These are phyloP conservation scores for Solanum pinnatisectum DNA, from an alignment of 257 asterid genomes.

Conservation along the genomic window DNA sequence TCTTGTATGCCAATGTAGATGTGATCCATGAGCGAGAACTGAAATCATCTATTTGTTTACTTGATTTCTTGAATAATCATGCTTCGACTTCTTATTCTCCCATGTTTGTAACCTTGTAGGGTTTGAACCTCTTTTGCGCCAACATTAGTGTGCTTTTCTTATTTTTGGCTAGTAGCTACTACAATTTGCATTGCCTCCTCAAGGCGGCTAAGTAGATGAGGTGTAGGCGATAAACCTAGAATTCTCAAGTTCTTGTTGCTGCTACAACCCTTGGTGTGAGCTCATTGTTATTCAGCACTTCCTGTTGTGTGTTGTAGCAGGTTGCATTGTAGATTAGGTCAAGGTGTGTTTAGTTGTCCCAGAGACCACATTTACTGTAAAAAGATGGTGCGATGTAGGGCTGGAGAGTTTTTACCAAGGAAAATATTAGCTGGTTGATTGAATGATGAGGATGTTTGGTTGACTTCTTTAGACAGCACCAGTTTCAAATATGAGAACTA, in stretches of 20 bases:
- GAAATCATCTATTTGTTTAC: not conserved
- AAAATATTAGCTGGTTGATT: not conserved
- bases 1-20: not conserved
- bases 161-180: not conserved
- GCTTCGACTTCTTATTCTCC: not conserved
- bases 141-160: not conserved
- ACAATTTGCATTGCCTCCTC: not conserved
- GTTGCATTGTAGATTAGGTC: not conserved
- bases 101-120: not conserved
- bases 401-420: not conserved
- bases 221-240: not conserved
- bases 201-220: not conserved
- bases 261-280: not conserved
- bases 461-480: not conserved
- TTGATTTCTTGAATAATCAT: not conserved
- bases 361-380: not conserved
- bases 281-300: not conserved
- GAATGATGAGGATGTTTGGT: not conserved
- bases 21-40: not conserved
- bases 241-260: not conserved
- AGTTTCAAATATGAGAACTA: not conserved
- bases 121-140: not conserved
- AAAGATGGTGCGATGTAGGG: not conserved
- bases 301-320: not conserved
- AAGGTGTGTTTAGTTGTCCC: not conserved